Evolutionary conservation across 768 basidiomycete species (phyloP).

Genomic region (Boletus vinaceobasis): DNA sequence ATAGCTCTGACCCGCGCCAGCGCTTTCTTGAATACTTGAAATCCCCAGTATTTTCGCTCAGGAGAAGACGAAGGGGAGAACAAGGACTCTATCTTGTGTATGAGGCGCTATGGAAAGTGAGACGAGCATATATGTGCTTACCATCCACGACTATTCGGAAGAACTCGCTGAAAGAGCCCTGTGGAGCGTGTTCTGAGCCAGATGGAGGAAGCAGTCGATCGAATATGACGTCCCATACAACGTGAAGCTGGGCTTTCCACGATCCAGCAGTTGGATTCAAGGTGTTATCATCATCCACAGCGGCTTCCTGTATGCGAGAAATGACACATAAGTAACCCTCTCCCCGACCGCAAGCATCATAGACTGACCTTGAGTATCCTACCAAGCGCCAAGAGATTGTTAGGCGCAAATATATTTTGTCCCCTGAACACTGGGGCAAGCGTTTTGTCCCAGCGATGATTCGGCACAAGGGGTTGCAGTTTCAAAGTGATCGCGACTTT

Average conservation of each 20-base stretch:
- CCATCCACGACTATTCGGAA: constrained; percentile 91
- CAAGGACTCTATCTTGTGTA: constrained; percentile 61
- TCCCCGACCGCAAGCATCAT: neutral
- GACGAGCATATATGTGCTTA: constrained; percentile 33
- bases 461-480: constrained; percentile 58
- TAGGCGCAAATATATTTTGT: constrained; percentile 58
- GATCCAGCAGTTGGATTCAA: constrained; percentile 50
- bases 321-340: constrained; percentile 8
- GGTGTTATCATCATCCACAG: constrained; percentile 50
- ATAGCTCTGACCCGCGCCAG: constrained; percentile 60
- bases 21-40: constrained; percentile 82
- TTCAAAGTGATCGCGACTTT: constrained; percentile 79
- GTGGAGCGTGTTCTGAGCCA: constrained; percentile 31
- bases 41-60: constrained; percentile 95
- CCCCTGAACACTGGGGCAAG: constrained; percentile 77
- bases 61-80: constrained; percentile 81
- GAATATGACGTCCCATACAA: constrained; percentile 84
- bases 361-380: constrained; percentile 69
- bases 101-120: neutral
- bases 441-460: constrained; percentile 63
- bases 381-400: constrained; percentile 74
- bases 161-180: constrained; percentile 83
- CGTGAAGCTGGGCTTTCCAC: constrained; percentile 92
- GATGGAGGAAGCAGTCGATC: constrained; percentile 63
- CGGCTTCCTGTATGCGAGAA: constrained; percentile 46